A percentile compares a stretch with the other conserved stretches of the same genome.
Evolutionary conservation across 306 rosid species (phyloP).

Genomic region (Quercus parvula): DNA sequence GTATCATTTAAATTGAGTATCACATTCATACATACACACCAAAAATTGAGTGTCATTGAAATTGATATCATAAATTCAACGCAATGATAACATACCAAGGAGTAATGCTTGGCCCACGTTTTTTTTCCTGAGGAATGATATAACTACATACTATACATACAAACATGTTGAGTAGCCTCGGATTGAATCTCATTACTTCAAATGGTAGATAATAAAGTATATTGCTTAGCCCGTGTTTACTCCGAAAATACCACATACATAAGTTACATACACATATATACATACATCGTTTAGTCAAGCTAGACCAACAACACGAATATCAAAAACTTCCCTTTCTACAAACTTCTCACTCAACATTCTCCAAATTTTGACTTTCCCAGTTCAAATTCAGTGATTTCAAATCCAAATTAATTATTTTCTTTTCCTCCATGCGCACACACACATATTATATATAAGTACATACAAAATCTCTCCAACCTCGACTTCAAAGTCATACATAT

Average conservation of each 20-base stretch:
- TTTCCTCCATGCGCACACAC: rapidly evolving
- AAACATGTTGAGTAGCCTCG: background rate
- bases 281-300: background rate
- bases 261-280: background rate
- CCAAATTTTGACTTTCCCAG: no score
- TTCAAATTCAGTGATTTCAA: no score
- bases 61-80: background rate
- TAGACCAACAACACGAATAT: background rate
- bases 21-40: background rate
- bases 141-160: background rate
- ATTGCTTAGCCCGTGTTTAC: background rate
- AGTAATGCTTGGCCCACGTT: background rate
- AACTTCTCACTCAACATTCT: background rate
- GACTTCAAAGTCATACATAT: no score
- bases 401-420: no score
- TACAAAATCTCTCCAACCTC: no score
- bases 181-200: background rate
- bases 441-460: no score
- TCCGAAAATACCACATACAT: background rate
- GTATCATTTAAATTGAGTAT: background rate
- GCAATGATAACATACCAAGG: background rate
- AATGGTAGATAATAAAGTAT: background rate
- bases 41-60: background rate
- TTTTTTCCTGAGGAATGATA: background rate
- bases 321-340: background rate